Base-by-base conservation (phyloP, 202 grass and related monocot genomes). In the Saccharum hybrid region DNA sequence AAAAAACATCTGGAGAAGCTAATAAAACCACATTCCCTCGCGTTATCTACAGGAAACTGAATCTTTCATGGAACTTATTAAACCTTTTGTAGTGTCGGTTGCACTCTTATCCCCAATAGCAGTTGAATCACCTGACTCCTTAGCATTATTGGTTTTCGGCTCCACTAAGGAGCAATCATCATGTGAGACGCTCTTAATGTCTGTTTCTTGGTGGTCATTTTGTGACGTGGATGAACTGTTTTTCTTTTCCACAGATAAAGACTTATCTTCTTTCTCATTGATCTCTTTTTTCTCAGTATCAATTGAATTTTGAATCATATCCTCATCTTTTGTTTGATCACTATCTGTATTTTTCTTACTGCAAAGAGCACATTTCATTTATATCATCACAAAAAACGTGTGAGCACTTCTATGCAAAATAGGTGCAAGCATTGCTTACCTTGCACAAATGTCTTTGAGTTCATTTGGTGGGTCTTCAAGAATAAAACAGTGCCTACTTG, bases 401-500 rank as follows among this genome's bases (percentile, higher is more conserved):
- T 3, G 19, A 36, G 38, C 59, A 66, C 66, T 78, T 66, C 34
- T 45, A 57, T 83, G 18, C 60, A 72, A 72, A 16, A 87, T 8
- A 76, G 7, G 79, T 64, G 68, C 30, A 63, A 84, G 59, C 76
- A 86, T 67, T 68, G 57, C 84, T 86, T 88, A 97, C 94, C 94
- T 97, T 78, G 63, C 57, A 87, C 23, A 74, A 74, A 33, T 75
- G 40, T 81, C 79, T 72, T 87, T 90, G 45, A 84, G 68, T 89
- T 94, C 91, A 92, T 33, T 88, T 26, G 93, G 93, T 80, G 96
- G 93, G 84, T 92, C 93, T 74, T 99, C 89, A 64, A 99, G 86
- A 83, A 96, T 85, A 90, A 92, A 96, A 85, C 96, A 99, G 77
- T 99, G 93, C 63, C 93, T 88, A 40, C 83, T 99, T 73, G 93